Evolutionary conservation across 1,284 basidiomycete genomes (phyloP).

Genomic region (Apiotrichum akiyoshidainum): DNA sequence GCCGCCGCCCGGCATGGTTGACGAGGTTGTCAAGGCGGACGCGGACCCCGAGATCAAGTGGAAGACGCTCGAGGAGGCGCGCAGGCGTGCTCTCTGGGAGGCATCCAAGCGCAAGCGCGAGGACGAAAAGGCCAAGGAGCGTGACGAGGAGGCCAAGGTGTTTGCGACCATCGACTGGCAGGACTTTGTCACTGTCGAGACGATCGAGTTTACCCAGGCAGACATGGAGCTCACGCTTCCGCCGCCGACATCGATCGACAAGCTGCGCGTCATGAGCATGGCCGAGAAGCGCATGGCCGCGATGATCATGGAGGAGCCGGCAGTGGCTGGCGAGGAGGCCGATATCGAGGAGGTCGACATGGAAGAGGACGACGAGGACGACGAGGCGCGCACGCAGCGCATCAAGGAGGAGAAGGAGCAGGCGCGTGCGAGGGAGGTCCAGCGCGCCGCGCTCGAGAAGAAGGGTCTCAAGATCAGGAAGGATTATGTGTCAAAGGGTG

Average conservation of each 20-base stretch:
- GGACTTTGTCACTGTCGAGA: slow-evolving; percentile 97
- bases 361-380: slow-evolving; percentile 56
- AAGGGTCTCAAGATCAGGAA: slow-evolving; percentile 94
- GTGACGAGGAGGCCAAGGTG: slow-evolving; percentile 65
- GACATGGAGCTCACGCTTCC: slow-evolving; percentile 90
- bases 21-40: slow-evolving; percentile 62
- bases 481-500: slow-evolving; percentile 91
- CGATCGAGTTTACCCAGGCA: slow-evolving; percentile 93
- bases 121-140: slow-evolving; percentile 80
- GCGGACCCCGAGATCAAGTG: slow-evolving; percentile 61
- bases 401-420: slow-evolving; percentile 73
- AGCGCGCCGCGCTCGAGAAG: slow-evolving; percentile 69
- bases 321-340: slow-evolving; percentile 63
- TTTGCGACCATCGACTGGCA: slow-evolving; percentile 99
- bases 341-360: slow-evolving; percentile 59
- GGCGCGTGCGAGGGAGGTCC: slow-evolving; percentile 67
- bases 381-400: slow-evolving; percentile 62
- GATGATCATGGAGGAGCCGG: slow-evolving; percentile 94
- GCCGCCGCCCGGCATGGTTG: slow-evolving; percentile 71
- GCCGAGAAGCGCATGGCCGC: slow-evolving; percentile 97
- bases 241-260: slow-evolving; percentile 88
- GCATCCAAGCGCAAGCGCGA: slow-evolving; percentile 75
- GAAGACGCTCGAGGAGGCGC: slow-evolving; percentile 73
- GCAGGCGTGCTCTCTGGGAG: slow-evolving; percentile 84
- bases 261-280: slow-evolving; percentile 93